phyloP scores from a whole-genome alignment of 2,329 filamentous ascomycete species.

The Stachybotrys chartarum region DNA sequence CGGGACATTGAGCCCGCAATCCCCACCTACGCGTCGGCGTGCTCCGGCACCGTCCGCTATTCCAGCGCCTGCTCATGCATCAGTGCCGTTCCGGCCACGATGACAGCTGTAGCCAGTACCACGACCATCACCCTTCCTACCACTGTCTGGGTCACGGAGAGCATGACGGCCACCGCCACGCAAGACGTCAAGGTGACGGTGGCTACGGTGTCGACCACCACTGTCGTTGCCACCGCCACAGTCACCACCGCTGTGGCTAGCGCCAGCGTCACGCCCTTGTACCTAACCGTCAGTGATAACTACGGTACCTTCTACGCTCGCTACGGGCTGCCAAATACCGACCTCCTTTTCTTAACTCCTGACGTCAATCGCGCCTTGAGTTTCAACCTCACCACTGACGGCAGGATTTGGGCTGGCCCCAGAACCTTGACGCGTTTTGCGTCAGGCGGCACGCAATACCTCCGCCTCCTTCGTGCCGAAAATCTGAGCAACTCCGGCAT shows the following conservation, averaged over 20 bases:
- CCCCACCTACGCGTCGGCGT: neutral
- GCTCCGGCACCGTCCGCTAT: neutral
- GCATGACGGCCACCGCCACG: neutral
- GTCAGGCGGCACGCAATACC: neutral
- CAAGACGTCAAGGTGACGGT: neutral
- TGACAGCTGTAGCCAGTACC: neutral
- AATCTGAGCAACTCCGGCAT: neutral
- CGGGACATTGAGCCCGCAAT: neutral
- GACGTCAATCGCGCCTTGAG: neutral
- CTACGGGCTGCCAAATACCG: neutral
- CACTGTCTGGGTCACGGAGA: neutral
- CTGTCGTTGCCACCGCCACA: neutral
- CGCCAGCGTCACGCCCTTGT: neutral
- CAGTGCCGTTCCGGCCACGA: neutral
- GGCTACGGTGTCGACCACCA: neutral
- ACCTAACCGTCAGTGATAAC: neutral
- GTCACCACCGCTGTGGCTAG: neutral
- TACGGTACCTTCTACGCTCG: neutral
- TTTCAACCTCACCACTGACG: neutral
- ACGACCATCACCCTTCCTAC: neutral
- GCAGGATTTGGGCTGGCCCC: neutral
- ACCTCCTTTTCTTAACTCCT: neutral
- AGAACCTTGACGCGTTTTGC: neutral
- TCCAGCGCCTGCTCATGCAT: slow-evolving; percentile 1
- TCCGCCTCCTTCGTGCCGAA: too few species aligned